Conservation (phyloP, 306 rosid genomes). For the Dryas octopetala region DNA sequence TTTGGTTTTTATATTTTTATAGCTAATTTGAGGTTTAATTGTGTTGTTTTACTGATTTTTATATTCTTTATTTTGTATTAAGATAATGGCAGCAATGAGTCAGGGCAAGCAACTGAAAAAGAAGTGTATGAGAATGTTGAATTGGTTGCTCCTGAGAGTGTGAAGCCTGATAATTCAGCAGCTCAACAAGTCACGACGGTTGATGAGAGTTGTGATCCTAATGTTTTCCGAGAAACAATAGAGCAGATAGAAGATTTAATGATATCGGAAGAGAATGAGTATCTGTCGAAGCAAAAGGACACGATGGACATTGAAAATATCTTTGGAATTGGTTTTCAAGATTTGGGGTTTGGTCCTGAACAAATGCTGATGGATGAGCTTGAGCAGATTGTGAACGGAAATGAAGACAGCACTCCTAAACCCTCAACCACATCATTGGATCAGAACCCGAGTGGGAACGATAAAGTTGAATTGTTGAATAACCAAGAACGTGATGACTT, state of each 20-base stretch:
- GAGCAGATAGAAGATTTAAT: constrained; percentile 25
- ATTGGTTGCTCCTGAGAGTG: not conserved
- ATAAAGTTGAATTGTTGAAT: too few relatives aligned
- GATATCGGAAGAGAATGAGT: constrained; percentile 16
- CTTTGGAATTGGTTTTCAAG: constrained; percentile 4
- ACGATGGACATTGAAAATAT: not conserved
- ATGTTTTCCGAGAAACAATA: constrained; percentile 3
- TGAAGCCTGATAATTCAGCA: not conserved
- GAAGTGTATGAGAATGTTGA: constrained; percentile 12
- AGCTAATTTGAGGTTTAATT: too few relatives aligned
- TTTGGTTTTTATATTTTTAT: too few relatives aligned
- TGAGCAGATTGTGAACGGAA: too few relatives aligned
- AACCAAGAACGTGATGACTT: too few relatives aligned
- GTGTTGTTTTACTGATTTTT: too few relatives aligned
- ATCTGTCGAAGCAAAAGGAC: not conserved
- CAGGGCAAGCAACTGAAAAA: not conserved
- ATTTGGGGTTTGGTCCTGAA: too few relatives aligned
- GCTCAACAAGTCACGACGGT: not conserved
- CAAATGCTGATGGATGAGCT: too few relatives aligned
- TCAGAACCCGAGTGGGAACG: too few relatives aligned
- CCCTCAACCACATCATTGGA: too few relatives aligned
- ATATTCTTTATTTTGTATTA: not conserved
- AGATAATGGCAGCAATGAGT: constrained; percentile 19
- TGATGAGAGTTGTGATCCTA: not conserved
- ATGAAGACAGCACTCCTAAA: too few relatives aligned